phyloP scores from a whole-genome alignment of 2,329 filamentous ascomycete species.

The Lasiodiplodia hormozganensis region DNA sequence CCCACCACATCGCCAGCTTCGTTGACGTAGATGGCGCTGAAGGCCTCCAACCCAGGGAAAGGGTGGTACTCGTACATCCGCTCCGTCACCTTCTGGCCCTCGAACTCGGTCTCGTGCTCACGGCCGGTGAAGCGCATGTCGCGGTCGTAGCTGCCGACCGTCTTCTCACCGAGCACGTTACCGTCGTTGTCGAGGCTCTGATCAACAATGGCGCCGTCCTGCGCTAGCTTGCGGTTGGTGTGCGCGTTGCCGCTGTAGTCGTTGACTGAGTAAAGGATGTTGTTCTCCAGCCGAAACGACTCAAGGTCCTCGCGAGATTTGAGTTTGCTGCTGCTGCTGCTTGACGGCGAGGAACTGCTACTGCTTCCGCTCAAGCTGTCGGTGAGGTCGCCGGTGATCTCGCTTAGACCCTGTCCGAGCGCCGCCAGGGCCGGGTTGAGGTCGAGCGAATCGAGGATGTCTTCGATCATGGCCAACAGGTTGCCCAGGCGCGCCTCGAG shows the following conservation, averaged over 20 bases:
- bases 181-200: constrained; percentile 63
- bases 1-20: constrained; percentile 56
- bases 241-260: constrained; percentile 62
- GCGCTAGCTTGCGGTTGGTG: constrained; percentile 63
- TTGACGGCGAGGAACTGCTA: constrained; percentile 20
- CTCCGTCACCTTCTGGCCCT: constrained; percentile 58
- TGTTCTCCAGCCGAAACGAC: constrained; percentile 53
- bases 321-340: constrained; percentile 21
- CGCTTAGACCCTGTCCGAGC: constrained; percentile 57
- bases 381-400: constrained; percentile 55
- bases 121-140: constrained; percentile 65
- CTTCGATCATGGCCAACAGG: constrained; percentile 65
- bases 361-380: constrained; percentile 33
- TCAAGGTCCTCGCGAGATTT: constrained; percentile 42
- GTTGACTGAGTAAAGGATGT: constrained; percentile 67
- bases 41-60: constrained; percentile 55
- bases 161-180: constrained; percentile 49
- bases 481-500: constrained; percentile 68
- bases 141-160: constrained; percentile 58
- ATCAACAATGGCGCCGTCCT: constrained; percentile 63
- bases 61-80: constrained; percentile 62
- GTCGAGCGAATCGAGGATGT: constrained; percentile 65
- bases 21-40: constrained; percentile 59
- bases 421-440: constrained; percentile 66
- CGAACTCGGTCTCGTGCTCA: constrained; percentile 45